Percentiles rank a stretch among this genome's conserved stretches.
These are phyloP conservation scores for Trypanosoma caninum DNA, from an alignment of 208 protist species.

Conservation along the genomic window DNA sequence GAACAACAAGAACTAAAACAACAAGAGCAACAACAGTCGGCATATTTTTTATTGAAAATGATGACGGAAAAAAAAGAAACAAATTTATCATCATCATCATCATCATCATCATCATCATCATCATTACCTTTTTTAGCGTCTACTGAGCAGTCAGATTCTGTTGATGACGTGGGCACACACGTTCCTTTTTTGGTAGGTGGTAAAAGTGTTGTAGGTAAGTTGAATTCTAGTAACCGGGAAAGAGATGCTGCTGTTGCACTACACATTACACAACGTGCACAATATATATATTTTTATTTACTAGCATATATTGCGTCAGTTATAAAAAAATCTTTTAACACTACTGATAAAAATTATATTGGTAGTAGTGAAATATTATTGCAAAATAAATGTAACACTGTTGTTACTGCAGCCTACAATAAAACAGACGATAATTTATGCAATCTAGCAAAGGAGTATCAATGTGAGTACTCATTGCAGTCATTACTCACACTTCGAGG, in stretches of 20 bases:
- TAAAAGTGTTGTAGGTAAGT: background rate
- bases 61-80: background rate
- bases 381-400: too few relatives aligned
- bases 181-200: too few relatives aligned
- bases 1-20: too few relatives aligned
- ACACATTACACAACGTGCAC: conserved; percentile 18
- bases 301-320: conserved; percentile 15
- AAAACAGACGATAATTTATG: too few relatives aligned
- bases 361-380: too few relatives aligned
- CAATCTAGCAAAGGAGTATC: background rate
- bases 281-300: conserved; percentile 22
- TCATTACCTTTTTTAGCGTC: background rate
- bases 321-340: background rate
- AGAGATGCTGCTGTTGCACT: conserved; percentile 9
- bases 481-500: conserved; percentile 13
- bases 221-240: background rate
- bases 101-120: background rate
- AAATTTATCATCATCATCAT: background rate
- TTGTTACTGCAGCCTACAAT: too few relatives aligned
- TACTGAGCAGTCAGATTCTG: too few relatives aligned
- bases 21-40: too few relatives aligned
- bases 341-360: background rate
- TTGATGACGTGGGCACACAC: too few relatives aligned
- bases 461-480: conserved; percentile 9
- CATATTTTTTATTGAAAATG: too few relatives aligned